phyloP scores from a whole-genome alignment of 306 rosid genomes.

The Lathyrus aphaca region DNA sequence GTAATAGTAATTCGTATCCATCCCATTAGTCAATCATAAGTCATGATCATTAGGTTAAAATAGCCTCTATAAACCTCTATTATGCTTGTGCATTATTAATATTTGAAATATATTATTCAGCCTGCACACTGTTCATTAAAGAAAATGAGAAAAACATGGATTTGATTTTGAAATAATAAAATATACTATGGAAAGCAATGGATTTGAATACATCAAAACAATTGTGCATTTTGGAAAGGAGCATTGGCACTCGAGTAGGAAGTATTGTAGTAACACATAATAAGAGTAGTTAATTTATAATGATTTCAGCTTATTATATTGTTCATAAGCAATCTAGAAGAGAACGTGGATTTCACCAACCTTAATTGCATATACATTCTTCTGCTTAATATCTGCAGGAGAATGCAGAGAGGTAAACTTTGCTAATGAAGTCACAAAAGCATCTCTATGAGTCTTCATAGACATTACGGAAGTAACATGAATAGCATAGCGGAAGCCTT shows the following conservation, averaged over 20 bases:
- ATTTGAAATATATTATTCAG: too few species aligned
- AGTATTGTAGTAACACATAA: slow-evolving; percentile 27
- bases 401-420: slow-evolving; percentile 97
- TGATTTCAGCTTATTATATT: slow-evolving; percentile 14
- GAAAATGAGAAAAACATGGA: slow-evolving; percentile 7
- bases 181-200: slow-evolving; percentile 17
- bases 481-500: slow-evolving; percentile 91
- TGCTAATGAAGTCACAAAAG: slow-evolving; percentile 93
- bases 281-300: slow-evolving; percentile 13
- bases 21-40: too few species aligned
- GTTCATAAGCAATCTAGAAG: slow-evolving; percentile 31
- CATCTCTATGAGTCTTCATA: slow-evolving; percentile 99
- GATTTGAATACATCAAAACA: slow-evolving; percentile 25
- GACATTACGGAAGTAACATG: slow-evolving; percentile 95
- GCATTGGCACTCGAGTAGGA: slow-evolving; percentile 5
- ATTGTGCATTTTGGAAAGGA: slow-evolving; percentile 30
- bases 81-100: too few species aligned
- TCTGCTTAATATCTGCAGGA: slow-evolving; percentile 97
- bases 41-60: too few species aligned
- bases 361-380: slow-evolving; percentile 91
- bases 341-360: slow-evolving; percentile 56
- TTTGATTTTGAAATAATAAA: slow-evolving; percentile 33
- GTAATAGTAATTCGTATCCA: too few species aligned
- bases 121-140: neutral
- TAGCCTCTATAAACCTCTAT: too few species aligned